Evolutionary conservation across 441 rosid genomes (phyloP), one percentile per base, ranked within the genome.

Genomic region (Erysimum pusillum): DNA sequence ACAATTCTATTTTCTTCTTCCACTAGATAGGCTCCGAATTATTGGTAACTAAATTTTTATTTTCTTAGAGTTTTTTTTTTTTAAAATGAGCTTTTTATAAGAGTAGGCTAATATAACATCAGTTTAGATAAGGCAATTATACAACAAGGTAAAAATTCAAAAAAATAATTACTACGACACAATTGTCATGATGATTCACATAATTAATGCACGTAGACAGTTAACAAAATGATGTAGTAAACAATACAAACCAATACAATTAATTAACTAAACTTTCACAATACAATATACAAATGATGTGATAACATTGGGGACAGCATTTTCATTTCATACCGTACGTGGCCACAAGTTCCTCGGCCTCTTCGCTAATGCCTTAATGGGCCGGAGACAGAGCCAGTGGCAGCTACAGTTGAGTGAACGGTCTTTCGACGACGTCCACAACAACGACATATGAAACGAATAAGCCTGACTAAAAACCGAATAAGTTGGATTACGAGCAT

Each of bases 381-480:
- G 34, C 32, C 11, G 73, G 57, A 64, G 76, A 22, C 25, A 22
- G 25, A 22, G 25, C 25, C 25, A 22, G 2, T 22, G 25, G 25
- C 25, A 22, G 25, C 25, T 22, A 41, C 10, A 63, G 67, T 63
- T 12, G 80, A 71, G 62, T 32, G 14, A 51, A 58, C 32, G 35
- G 41, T 32, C 14, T 68, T 22, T 18, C n/a, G n/a, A n/a, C 54
- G 71, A 38, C 57, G 81, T 65, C 22, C 63, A 52, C 69, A 34
- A 28, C 80, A 63, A 28, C 74, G 67, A 59, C 45, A 59, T 12
- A 67, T 14, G 59, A 54, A 38, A 39, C 78, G 68, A 25, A 78
- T 32, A 67, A 73, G 65, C 81, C 78, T 67, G 36, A 12, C 6
- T 56, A 73, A 9, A n/a, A 78, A 53, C 56, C 75, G 74, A 42